phyloP scores from a whole-genome alignment of 371 early-diverging fungal species.

The Mycotypha africana region DNA sequence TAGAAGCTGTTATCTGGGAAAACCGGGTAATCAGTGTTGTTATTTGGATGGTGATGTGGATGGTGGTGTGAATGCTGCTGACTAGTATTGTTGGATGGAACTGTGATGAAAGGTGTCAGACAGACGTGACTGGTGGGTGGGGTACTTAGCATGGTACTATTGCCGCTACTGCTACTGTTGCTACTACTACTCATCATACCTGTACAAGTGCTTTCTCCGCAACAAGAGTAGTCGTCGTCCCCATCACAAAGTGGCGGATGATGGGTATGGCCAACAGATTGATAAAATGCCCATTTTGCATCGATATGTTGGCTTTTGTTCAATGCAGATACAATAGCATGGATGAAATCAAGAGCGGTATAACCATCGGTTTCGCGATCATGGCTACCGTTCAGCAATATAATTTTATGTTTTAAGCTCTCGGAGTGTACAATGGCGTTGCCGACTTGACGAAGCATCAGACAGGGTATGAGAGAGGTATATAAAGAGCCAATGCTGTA shows the following conservation, averaged over 20 bases:
- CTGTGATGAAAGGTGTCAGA: no score
- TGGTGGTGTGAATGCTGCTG: slow-evolving; percentile 1
- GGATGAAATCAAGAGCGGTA: slow-evolving; percentile 67
- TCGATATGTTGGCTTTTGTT: slow-evolving; percentile 51
- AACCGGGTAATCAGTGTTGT: slow-evolving; percentile 29
- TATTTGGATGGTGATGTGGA: slow-evolving; percentile 18
- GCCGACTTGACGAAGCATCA: slow-evolving; percentile 63
- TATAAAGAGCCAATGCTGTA: slow-evolving; percentile 73
- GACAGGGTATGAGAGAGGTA: slow-evolving; percentile 66
- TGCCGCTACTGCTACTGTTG: slow-evolving; percentile 7
- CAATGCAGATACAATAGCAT: slow-evolving; percentile 59
- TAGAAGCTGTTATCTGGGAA: slow-evolving; percentile 32
- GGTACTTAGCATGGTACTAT: slow-evolving; percentile 6
- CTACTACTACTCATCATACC: slow-evolving; percentile 5
- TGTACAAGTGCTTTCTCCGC: no score
- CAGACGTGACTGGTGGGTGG: slow-evolving; percentile 8
- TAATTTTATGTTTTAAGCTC: slow-evolving; percentile 54
- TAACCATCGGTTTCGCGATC: slow-evolving; percentile 69
- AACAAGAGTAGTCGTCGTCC: slow-evolving; percentile 6
- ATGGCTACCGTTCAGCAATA: slow-evolving; percentile 65
- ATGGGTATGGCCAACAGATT: slow-evolving; percentile 22
- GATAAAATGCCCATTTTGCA: slow-evolving; percentile 37
- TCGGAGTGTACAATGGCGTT: slow-evolving; percentile 54
- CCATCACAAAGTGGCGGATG: no score
- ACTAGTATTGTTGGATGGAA: neutral